These are phyloP conservation scores for Solanum hybrid DNA, from an alignment of 305 asterid genomes.

Conservation along the genomic window DNA sequence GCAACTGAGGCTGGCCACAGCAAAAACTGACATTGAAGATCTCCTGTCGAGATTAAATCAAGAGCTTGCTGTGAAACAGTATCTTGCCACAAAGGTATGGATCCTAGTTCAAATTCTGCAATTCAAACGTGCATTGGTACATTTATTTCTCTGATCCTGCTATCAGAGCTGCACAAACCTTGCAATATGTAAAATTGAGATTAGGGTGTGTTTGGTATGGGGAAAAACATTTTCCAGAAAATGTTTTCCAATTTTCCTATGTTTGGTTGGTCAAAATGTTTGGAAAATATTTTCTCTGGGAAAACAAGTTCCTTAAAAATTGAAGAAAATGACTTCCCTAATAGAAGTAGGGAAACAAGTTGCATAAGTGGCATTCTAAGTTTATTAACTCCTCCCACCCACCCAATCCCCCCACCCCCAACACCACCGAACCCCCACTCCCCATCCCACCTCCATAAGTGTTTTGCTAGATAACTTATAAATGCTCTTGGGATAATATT, in stretches of 20 bases:
- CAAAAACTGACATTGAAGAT: slow-evolving; percentile 45
- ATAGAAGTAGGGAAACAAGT: background rate
- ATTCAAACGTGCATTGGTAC: background rate
- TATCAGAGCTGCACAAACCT: background rate
- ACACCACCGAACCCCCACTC: background rate
- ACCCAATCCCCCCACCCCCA: background rate
- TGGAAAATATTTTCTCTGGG: background rate
- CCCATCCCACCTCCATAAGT: background rate
- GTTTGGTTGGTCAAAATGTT: background rate
- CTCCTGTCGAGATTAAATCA: slow-evolving; percentile 44
- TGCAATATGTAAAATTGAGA: background rate
- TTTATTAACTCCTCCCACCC: background rate
- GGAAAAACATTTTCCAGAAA: background rate
- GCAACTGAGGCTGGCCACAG: slow-evolving; percentile 35
- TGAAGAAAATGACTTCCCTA: background rate
- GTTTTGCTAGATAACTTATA: background rate
- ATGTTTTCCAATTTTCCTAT: background rate
- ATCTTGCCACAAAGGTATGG: slow-evolving; percentile 45
- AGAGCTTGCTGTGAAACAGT: slow-evolving; percentile 45
- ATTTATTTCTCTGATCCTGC: background rate
- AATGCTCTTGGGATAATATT: background rate
- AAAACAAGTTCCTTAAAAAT: background rate
- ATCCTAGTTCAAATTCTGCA: slow-evolving; percentile 4
- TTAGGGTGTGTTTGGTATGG: background rate
- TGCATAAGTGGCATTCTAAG: background rate